phyloP scores from a whole-genome alignment of 192 early-diverging fungal species.

The Backusella liffmaniae region DNA sequence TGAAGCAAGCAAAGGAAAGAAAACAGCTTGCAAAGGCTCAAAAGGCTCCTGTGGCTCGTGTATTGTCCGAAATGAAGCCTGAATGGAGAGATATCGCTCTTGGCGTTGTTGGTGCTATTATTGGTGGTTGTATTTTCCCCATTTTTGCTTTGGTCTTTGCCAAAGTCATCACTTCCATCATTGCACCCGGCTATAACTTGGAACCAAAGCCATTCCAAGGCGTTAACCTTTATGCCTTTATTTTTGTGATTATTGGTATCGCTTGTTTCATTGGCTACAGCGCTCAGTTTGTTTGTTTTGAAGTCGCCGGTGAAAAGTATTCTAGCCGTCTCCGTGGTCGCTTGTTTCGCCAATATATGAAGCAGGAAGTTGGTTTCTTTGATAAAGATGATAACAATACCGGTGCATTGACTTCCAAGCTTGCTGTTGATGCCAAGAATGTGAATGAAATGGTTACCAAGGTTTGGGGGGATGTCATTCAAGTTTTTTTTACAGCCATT shows the following conservation, averaged over 20 bases:
- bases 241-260: conserved; percentile 37
- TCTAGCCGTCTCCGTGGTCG: conserved; percentile 62
- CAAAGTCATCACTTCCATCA: conserved; percentile 48
- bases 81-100: conserved; percentile 50
- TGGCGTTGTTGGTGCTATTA: conserved; percentile 56
- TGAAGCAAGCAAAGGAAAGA: conserved; percentile 31
- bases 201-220: conserved; percentile 33
- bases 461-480: conserved; percentile 36
- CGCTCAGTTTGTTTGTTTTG: conserved; percentile 59
- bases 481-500: conserved; percentile 22
- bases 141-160: conserved; percentile 59
- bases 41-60: conserved; percentile 53
- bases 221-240: conserved; percentile 41
- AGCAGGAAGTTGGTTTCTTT: conserved; percentile 86
- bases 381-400: conserved; percentile 69
- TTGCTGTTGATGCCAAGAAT: conserved; percentile 74
- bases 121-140: conserved; percentile 73
- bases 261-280: conserved; percentile 56
- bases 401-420: conserved; percentile 73
- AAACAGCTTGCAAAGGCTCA: conserved; percentile 36
- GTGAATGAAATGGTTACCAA: conserved; percentile 55
- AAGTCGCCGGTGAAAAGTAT: conserved; percentile 62
- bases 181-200: conserved; percentile 20
- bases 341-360: conserved; percentile 67
- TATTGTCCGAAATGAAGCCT: conserved; percentile 44